A percentile compares a stretch with the other conserved stretches of the same genome.
Conservation (phyloP, 805 yeast species). For the Maudiozyma bulderi region DNA sequence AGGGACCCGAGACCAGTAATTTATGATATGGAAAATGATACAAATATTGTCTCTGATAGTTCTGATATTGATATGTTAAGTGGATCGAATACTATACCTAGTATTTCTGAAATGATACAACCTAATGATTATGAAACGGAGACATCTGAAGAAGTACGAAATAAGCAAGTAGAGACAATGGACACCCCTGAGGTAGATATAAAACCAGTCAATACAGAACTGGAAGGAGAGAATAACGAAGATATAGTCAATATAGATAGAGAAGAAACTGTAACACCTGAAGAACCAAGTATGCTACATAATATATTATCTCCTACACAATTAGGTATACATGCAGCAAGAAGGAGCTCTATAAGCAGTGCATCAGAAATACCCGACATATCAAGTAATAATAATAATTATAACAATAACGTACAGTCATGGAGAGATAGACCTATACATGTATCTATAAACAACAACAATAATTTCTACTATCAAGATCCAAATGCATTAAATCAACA, state of each 20-base stretch:
- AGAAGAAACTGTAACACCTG: not conserved
- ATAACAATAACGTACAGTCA: not conserved
- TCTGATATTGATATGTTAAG: slow-evolving; percentile 16
- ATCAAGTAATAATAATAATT: not conserved
- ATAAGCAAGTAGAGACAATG: no score
- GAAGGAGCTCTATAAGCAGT: not conserved
- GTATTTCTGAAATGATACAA: not conserved
- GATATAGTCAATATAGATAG: not conserved
- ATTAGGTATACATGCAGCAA: slow-evolving; percentile 1
- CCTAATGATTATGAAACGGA: not conserved
- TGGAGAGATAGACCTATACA: slow-evolving; percentile 14
- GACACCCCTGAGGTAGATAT: no score
- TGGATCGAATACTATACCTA: not conserved
- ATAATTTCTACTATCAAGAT: not conserved
- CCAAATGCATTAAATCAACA: not conserved
- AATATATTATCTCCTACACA: slow-evolving; percentile 4
- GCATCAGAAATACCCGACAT: not conserved
- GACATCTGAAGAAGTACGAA: no score
- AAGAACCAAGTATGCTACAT: not conserved
- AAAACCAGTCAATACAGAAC: not conserved
- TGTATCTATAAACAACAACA: slow-evolving; percentile 16
- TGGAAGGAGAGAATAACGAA: not conserved
- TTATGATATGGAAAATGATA: not conserved
- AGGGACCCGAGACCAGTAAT: no score
- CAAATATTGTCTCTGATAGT: slow-evolving; percentile 9